Base-by-base conservation (phyloP, 2,329 filamentous ascomycete species). In the Apiospora koreana region DNA sequence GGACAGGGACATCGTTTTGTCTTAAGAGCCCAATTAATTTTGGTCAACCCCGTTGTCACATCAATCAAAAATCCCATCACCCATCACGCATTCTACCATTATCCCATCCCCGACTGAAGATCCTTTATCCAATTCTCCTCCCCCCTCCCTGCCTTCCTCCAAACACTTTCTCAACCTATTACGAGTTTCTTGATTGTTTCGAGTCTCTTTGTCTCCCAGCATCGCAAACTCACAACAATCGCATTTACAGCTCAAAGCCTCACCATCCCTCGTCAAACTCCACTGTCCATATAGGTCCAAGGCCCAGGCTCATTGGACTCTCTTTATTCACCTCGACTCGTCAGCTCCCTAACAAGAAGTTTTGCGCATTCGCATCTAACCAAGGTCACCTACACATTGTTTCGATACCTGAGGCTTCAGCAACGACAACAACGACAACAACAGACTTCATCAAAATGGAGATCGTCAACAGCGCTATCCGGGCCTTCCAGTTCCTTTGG, bases 401-500 rank as follows among this genome's bases (percentile, higher is more conserved):
- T 9, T 62, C 18, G 7, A 62, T n/a, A 62, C 31, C 9, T 10
- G 28, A 62, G n/a, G 8, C 28, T 28, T 6, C 28, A 58, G 50
- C 28, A 58, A 35, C 8, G 8, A 35, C 35, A 35, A 35, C 35
- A 35, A 8, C 35, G 8, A 35, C 35, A 35, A 35, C 35, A 35
- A 58, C 28, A 12, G 7, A 68, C 28, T 58, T 58, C n/a, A 25
- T 46, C 64, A 41, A 21, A 23, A 74, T 71, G 68, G 68, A 72
- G 78, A 75, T 86, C 73, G 76, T 87, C 75, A 83, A 83, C 72
- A 78, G 83, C 71, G 76, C 83, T 74, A 76, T 89, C 74, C 86
- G 88, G 75, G 76, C 77, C 69, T 71, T 83, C 71, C 86, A 88
- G 77, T 79, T 90, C 69, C 77, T 89, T 72, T 85, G 85, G 77